A percentile compares a stretch with the other conserved stretches of the same genome.
These are phyloP conservation scores for Porogramme epimiltina DNA, from an alignment of 1,284 basidiomycete genomes.

Conservation along the genomic window DNA sequence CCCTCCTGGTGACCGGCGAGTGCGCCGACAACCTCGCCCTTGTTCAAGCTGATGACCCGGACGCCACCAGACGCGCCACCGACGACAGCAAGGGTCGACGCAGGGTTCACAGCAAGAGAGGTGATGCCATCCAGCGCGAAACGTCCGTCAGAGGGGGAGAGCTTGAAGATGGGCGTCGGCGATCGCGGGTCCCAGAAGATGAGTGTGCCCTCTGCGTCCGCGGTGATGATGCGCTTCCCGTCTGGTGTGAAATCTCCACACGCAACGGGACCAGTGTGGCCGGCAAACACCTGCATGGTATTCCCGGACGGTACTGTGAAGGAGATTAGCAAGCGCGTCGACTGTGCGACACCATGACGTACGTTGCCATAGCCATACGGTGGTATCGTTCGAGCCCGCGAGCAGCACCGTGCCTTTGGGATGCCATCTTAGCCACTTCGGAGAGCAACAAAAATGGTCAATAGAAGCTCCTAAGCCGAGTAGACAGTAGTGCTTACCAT, in stretches of 20 bases:
- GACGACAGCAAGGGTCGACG: constrained; percentile 86
- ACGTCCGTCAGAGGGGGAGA: constrained; percentile 72
- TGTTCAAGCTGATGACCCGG: constrained; percentile 83
- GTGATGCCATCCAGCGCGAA: constrained; percentile 85
- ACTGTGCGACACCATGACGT: constrained; percentile 27
- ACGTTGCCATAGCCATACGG: constrained; percentile 99
- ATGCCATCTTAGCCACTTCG: constrained; percentile 94
- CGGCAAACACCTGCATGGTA: constrained; percentile 95
- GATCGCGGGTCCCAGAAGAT: constrained; percentile 93
- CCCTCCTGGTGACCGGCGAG: constrained; percentile 87
- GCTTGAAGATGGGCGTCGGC: constrained; percentile 78
- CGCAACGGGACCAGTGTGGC: constrained; percentile 85
- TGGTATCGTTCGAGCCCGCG: constrained; percentile 92
- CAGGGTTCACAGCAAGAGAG: constrained; percentile 81
- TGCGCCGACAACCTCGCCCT: constrained; percentile 81
- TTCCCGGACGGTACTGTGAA: constrained; percentile 86
- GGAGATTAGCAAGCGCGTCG: not conserved
- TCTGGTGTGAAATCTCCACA: constrained; percentile 94
- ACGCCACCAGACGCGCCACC: constrained; percentile 86
- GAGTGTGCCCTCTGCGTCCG: constrained; percentile 81
- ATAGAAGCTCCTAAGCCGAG: not conserved
- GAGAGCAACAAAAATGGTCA: not conserved
- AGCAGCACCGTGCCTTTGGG: constrained; percentile 89
- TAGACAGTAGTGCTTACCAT: constrained; percentile 59
- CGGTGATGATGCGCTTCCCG: constrained; percentile 88